Evolutionary conservation across 306 rosid genomes (phyloP).

Genomic region (Inga laurina): DNA sequence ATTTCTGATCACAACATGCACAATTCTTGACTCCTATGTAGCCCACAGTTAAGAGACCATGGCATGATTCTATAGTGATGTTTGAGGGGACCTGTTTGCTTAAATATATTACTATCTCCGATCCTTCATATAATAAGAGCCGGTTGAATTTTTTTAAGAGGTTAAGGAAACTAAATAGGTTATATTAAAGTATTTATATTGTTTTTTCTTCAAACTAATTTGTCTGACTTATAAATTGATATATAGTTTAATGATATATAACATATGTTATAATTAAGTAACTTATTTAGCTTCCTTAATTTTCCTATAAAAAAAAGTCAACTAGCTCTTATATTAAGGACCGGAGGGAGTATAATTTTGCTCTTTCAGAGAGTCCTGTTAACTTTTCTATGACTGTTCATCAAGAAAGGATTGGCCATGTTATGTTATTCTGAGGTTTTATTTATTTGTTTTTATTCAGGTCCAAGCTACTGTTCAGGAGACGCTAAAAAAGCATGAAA

Average conservation of each 20-base stretch:
- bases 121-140: too few relatives aligned
- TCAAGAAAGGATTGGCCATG: neutral
- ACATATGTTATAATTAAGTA: too few relatives aligned
- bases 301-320: too few relatives aligned
- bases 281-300: too few relatives aligned
- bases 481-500: constrained; percentile 69
- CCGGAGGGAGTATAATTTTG: neutral
- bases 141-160: too few relatives aligned
- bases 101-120: neutral
- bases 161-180: too few relatives aligned
- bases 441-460: constrained; percentile 36
- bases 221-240: too few relatives aligned
- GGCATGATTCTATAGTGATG: constrained; percentile 2
- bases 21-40: constrained; percentile 9
- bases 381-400: neutral
- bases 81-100: constrained; percentile 2
- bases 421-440: constrained; percentile 11
- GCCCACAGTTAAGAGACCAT: neutral
- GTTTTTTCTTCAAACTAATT: too few relatives aligned
- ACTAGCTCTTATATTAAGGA: too few relatives aligned
- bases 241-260: too few relatives aligned
- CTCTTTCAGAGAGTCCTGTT: neutral
- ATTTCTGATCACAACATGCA: constrained; percentile 8
- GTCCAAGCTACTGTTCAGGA: constrained; percentile 76
- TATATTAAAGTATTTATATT: too few relatives aligned